Base-by-base conservation (phyloP, 306 rosid genomes). In the Fagus sylvatica region DNA sequence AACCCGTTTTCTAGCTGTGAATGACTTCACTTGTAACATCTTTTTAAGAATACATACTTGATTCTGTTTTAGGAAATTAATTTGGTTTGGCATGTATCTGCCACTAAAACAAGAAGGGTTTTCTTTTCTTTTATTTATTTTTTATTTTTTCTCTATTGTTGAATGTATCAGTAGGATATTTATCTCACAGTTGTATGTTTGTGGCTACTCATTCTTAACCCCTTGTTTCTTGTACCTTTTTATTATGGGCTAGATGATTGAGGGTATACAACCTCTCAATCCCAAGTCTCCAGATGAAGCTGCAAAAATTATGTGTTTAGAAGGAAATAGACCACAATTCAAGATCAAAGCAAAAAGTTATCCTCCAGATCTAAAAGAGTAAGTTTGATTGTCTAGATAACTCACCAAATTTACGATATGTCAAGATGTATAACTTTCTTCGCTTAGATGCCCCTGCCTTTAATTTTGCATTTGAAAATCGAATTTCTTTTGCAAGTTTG, bases 311-410 rank as follows among this genome's bases (percentile, higher is more conserved):
- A 67, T 91, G 90, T 93, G 98, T 78, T 54, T 84, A 78, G 99
- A 93, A 80, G 83, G 97, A 82, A 81, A 72, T 79, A 88, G 99
- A 86, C 99, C 99, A 17, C 76, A 64, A 39, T 85, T 96, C 85
- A 93, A 85, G 89, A 83, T 81, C 81, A 96, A 91, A 86, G 84
- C 91, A 54, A 96, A 96, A 88, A 75, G 83, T 82, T 93, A 86
- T 84, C 99, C 99, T 78, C 94, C 94, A 3, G 97, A 89, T 69
- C 73, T 96, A 74, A 96, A 76, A 90, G 98, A 96, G 99, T 96
- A 75, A 85, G 99, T 83, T 68, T 17, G 64, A 69, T 78, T 82
- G 59, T 54, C 56, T 41, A 69, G 69, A 49, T 67, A 59, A 59
- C 64, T 68, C 72, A 57, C 74, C 83, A 70, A 68, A 61, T 55